phyloP scores from a whole-genome alignment of 2,329 filamentous ascomycete genomes.

The Penicillium sp. region DNA sequence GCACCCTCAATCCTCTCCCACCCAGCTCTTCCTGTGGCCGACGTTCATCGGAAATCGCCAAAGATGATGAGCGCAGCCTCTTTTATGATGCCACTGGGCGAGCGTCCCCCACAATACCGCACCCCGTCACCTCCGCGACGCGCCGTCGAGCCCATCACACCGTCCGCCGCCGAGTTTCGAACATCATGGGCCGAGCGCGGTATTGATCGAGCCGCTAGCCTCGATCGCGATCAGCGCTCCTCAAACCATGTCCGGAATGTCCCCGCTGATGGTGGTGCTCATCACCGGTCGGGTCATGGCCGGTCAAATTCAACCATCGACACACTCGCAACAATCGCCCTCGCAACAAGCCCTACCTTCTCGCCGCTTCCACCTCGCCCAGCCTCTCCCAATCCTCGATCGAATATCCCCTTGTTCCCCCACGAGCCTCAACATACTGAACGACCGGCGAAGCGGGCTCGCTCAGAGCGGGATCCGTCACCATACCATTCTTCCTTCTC shows the following conservation, averaged over 20 bases:
- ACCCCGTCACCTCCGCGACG: conserved; percentile 51
- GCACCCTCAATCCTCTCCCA: conserved; percentile 26
- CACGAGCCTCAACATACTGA: conserved; percentile 39
- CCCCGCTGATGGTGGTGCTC: conserved; percentile 24
- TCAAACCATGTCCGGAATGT: conserved; percentile 26
- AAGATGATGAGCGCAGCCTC: conserved; percentile 45
- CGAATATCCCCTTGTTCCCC: conserved; percentile 32
- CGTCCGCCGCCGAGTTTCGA: conserved; percentile 36
- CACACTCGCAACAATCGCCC: conserved; percentile 53
- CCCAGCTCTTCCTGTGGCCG: conserved; percentile 9
- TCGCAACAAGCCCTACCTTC: conserved; percentile 52
- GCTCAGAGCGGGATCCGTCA: conserved; percentile 58
- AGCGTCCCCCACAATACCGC: conserved; percentile 47
- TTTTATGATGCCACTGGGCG: conserved; percentile 37
- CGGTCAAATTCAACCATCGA: conserved; percentile 52
- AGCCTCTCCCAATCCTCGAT: conserved; percentile 30
- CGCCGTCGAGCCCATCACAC: conserved; percentile 50
- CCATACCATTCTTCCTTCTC: conserved; percentile 31
- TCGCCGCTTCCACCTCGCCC: conserved; percentile 37
- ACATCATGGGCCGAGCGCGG: conserved; percentile 35
- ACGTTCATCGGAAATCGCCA: conserved; percentile 13
- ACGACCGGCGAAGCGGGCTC: conserved; percentile 61
- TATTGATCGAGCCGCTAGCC: conserved; percentile 26
- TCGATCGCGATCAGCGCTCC: conserved; percentile 27
- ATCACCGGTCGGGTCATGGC: conserved; percentile 43